Percentiles rank a stretch among this genome's conserved stretches.
These are phyloP conservation scores for Rosa hybrid DNA, from an alignment of 331 rosid species.

Conservation along the genomic window DNA sequence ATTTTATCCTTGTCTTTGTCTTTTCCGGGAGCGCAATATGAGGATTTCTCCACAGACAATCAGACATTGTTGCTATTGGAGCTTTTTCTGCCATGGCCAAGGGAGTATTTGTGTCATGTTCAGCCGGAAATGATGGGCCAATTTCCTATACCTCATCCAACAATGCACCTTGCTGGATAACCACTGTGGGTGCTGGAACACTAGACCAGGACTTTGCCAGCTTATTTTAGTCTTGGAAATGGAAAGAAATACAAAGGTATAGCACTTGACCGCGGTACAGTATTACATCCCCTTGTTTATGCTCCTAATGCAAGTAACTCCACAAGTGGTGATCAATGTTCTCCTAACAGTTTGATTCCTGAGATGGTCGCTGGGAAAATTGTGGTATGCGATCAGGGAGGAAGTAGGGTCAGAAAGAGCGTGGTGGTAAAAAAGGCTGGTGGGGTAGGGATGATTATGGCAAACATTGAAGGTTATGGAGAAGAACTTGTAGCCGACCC, in stretches of 20 bases:
- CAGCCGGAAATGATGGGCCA: conserved; percentile 90
- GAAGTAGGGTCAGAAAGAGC: conserved; percentile 37
- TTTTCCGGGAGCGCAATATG: conserved; percentile 41
- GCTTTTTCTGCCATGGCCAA: conserved; percentile 63
- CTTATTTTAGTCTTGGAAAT: conserved; percentile 59
- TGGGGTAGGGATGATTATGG: conserved; percentile 68
- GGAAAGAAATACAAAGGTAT: conserved; percentile 55
- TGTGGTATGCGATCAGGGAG: conserved; percentile 66
- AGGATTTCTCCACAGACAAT: conserved; percentile 44
- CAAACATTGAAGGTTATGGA: conserved; percentile 46
- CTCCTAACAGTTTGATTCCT: conserved; percentile 36
- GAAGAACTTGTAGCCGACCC: conserved; percentile 61
- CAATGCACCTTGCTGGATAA: conserved; percentile 74
- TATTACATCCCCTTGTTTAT: conserved; percentile 52
- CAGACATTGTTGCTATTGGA: conserved; percentile 58
- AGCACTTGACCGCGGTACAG: conserved; percentile 52
- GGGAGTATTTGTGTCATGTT: conserved; percentile 70
- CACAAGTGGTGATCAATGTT: conserved; percentile 37
- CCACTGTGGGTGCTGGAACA: conserved; percentile 89
- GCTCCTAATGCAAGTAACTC: conserved; percentile 44
- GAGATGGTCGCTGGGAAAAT: conserved; percentile 60
- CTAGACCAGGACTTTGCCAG: conserved; percentile 93
- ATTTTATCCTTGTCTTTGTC: conserved; percentile 78
- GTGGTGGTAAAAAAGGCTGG: conserved; percentile 57
- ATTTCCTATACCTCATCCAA: conserved; percentile 38